These are phyloP conservation scores for Aspergillus kassunensis DNA, from an alignment of 495 filamentous ascomycete genomes.

Conservation along the genomic window DNA sequence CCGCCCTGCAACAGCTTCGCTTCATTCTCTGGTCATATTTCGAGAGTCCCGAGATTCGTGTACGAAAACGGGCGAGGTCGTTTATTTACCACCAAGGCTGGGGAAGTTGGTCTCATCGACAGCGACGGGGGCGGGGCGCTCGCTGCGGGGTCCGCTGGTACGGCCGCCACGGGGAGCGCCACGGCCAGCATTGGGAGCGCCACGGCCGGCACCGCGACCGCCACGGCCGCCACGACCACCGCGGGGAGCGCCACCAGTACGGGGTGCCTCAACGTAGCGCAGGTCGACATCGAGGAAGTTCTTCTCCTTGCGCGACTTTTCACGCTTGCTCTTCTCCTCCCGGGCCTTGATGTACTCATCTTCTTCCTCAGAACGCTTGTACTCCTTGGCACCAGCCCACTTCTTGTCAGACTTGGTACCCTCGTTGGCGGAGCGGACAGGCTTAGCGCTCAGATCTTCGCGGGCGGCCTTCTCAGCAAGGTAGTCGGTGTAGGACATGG, in stretches of 20 bases:
- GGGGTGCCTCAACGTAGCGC: conserved; percentile 61
- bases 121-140: conserved; percentile 26
- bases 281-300: conserved; percentile 81
- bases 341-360: conserved; percentile 72
- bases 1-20: conserved; percentile 1
- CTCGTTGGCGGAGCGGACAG: conserved; percentile 86
- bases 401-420: conserved; percentile 81
- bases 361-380: conserved; percentile 66
- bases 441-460: conserved; percentile 64
- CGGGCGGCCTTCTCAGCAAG: conserved; percentile 81
- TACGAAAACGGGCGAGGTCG: conserved; percentile 3
- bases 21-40: conserved; percentile 1
- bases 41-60: not conserved
- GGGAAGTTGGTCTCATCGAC: conserved; percentile 52
- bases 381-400: conserved; percentile 79
- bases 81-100: conserved; percentile 46
- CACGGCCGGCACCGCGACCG: conserved; percentile 42
- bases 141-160: conserved; percentile 27
- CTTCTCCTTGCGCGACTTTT: conserved; percentile 91
- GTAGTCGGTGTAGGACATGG: conserved; percentile 82
- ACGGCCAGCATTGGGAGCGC: conserved; percentile 34
- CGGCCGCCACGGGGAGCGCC: conserved; percentile 34
- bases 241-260: conserved; percentile 47
- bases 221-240: conserved; percentile 53
- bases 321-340: conserved; percentile 76